phyloP scores from a whole-genome alignment of 495 filamentous ascomycete genomes.

The Stereocaulon alpinum region DNA sequence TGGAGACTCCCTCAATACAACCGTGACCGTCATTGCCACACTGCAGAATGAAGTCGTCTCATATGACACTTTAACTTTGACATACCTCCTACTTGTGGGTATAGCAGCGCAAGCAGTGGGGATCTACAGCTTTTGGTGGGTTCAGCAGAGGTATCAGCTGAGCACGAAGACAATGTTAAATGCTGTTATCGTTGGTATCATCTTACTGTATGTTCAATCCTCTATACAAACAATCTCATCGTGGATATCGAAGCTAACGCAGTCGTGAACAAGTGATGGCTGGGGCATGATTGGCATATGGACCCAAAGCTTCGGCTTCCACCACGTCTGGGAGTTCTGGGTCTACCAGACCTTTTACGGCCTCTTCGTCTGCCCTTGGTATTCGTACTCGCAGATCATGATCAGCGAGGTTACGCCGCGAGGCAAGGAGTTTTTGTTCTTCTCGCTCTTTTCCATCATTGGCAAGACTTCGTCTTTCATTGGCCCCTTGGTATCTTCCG shows the following conservation, averaged over 20 bases:
- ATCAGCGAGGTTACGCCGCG: slow-evolving; percentile 56
- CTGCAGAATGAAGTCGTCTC: slow-evolving; percentile 51
- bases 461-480: slow-evolving; percentile 57
- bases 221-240: not conserved
- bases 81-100: slow-evolving; percentile 53
- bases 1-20: slow-evolving; percentile 55
- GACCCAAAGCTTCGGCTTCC: slow-evolving; percentile 51
- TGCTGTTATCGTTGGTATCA: slow-evolving; percentile 42
- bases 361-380: slow-evolving; percentile 58
- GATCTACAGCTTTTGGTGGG: slow-evolving; percentile 50
- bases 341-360: slow-evolving; percentile 55
- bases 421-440: slow-evolving; percentile 57
- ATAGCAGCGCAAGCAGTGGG: slow-evolving; percentile 52
- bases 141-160: slow-evolving; percentile 42
- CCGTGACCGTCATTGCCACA: slow-evolving; percentile 55
- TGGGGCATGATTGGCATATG: slow-evolving; percentile 63
- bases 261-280: slow-evolving; percentile 28
- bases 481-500: slow-evolving; percentile 51
- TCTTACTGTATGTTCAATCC: slow-evolving; percentile 32
- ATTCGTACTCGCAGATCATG: slow-evolving; percentile 58
- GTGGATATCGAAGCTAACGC: not conserved
- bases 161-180: slow-evolving; percentile 57
- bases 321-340: slow-evolving; percentile 54
- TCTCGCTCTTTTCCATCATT: slow-evolving; percentile 55
- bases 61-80: slow-evolving; percentile 50